Percentiles rank a stretch among this genome's conserved stretches.
Evolutionary conservation across 148 eudicot species (phyloP).

Genomic region (Chenopodium suecicum): DNA sequence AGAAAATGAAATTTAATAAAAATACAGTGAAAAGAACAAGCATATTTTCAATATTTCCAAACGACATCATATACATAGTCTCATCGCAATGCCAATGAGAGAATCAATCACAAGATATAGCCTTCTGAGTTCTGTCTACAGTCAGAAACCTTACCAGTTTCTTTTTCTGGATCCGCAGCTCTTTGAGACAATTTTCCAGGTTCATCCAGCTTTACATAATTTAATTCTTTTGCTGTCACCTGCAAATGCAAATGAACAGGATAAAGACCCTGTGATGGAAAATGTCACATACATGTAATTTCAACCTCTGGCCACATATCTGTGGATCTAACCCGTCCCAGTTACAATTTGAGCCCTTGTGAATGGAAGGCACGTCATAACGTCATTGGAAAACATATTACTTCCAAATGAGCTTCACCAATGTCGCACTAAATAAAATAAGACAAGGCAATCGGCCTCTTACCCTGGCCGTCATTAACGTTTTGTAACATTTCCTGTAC

Average conservation of each 20-base stretch:
- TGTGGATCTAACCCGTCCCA: neutral
- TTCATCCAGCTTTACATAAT: slow-evolving; percentile 44
- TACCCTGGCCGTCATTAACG: neutral
- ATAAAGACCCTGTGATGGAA: neutral
- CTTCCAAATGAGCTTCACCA: neutral
- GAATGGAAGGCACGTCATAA: neutral
- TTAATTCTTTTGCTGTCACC: slow-evolving; percentile 55
- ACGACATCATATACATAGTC: neutral
- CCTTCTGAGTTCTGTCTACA: neutral
- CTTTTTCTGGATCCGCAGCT: slow-evolving; percentile 24
- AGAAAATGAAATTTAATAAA: too few relatives aligned
- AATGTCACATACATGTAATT: neutral
- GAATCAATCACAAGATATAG: neutral
- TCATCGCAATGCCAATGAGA: too few relatives aligned
- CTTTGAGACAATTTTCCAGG: slow-evolving; percentile 15
- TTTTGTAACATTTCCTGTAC: neutral
- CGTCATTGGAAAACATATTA: neutral
- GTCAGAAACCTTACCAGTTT: slow-evolving; percentile 29
- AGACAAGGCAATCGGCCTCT: neutral
- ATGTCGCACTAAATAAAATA: neutral
- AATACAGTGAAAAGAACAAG: too few relatives aligned
- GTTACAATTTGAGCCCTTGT: neutral
- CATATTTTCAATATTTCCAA: neutral
- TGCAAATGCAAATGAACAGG: slow-evolving; percentile 25
- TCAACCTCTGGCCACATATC: neutral